These are phyloP conservation scores for Didymella keratinophila DNA, from an alignment of 2,329 filamentous ascomycete species.

Conservation along the genomic window DNA sequence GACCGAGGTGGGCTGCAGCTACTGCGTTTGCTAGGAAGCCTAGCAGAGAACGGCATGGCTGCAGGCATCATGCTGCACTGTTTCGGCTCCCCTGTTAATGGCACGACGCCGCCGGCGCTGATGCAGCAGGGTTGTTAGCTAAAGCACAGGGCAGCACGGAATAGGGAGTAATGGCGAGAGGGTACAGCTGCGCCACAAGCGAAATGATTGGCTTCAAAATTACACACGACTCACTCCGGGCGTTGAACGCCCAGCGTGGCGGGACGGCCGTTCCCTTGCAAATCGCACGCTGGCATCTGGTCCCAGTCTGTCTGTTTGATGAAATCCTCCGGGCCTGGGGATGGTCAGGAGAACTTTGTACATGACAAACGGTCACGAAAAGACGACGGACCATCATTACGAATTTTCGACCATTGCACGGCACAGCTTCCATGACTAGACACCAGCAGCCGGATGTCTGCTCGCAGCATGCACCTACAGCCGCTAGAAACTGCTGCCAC, in stretches of 20 bases:
- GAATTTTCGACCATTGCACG: slow-evolving; percentile 1
- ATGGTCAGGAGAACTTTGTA: slow-evolving; percentile 21
- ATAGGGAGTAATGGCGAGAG: slow-evolving; percentile 34
- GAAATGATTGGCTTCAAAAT: slow-evolving; percentile 27
- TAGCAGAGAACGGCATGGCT: slow-evolving; percentile 27
- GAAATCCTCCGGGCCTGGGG: slow-evolving; percentile 8
- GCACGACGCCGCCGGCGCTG: slow-evolving; percentile 23
- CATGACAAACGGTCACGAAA: slow-evolving; percentile 4
- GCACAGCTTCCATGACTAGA: slow-evolving; percentile 16
- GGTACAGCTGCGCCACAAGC: slow-evolving; percentile 24
- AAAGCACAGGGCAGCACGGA: slow-evolving; percentile 21
- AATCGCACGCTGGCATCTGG: slow-evolving; percentile 19
- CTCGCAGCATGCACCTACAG: slow-evolving; percentile 22
- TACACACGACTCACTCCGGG: slow-evolving; percentile 23
- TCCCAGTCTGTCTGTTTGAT: slow-evolving; percentile 15
- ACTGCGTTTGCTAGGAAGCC: slow-evolving; percentile 31
- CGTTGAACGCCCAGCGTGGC: slow-evolving; percentile 23
- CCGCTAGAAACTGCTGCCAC: slow-evolving; percentile 32
- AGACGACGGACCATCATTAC: neutral
- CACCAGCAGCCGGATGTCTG: slow-evolving; percentile 8
- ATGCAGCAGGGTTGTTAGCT: slow-evolving; percentile 27
- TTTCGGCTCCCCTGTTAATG: slow-evolving; percentile 32
- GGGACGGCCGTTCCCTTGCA: slow-evolving; percentile 34
- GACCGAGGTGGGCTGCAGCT: slow-evolving; percentile 24
- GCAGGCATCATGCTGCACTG: slow-evolving; percentile 30